phyloP scores from a whole-genome alignment of 1,284 basidiomycete genomes.

The Pyrrhoderma noxium region DNA sequence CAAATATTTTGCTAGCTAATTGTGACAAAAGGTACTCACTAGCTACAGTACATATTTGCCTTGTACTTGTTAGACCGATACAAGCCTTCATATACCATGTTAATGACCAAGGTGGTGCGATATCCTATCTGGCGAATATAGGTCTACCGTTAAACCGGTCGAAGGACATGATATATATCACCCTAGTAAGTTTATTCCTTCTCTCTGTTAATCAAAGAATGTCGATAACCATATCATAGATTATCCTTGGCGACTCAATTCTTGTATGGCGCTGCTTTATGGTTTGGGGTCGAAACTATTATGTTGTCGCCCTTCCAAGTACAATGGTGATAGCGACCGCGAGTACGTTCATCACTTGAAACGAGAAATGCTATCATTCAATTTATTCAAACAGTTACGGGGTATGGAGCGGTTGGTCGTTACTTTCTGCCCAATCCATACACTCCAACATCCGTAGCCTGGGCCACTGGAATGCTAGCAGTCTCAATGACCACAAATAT shows the following conservation, averaged over 20 bases:
- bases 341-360: neutral
- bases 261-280: conserved; percentile 5
- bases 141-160: conserved; percentile 1
- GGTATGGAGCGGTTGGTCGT: neutral
- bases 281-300: neutral
- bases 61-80: neutral
- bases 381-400: neutral
- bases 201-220: neutral
- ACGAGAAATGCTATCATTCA: neutral
- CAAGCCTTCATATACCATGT: neutral
- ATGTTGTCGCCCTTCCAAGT: neutral
- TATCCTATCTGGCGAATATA: conserved; percentile 6
- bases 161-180: conserved; percentile 10
- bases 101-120: neutral
- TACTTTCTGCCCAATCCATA: conserved; percentile 3
- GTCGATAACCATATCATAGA: too few species aligned
- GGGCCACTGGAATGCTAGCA: neutral
- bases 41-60: conserved; percentile 3
- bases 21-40: conserved; percentile 1
- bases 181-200: neutral
- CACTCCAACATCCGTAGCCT: neutral
- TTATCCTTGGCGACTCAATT: conserved; percentile 5
- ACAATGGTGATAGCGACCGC: conserved; percentile 4
- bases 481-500: neutral
- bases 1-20: neutral